phyloP scores from a whole-genome alignment of 345 rosid species.

The Populus ilicifolia region DNA sequence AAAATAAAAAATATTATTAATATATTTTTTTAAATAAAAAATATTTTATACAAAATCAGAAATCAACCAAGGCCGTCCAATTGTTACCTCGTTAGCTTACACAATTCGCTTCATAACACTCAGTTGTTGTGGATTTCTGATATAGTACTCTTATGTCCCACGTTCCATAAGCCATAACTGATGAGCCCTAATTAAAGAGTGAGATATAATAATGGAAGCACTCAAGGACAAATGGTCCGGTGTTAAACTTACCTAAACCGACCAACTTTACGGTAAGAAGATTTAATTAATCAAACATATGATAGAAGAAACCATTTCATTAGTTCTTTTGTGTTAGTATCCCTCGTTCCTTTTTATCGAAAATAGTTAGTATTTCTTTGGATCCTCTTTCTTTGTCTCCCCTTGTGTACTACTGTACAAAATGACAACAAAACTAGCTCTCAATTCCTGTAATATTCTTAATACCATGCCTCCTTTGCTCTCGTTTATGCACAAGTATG shows the following conservation, averaged over 20 bases:
- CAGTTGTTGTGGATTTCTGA: not conserved
- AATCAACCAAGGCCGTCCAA: conserved; percentile 1
- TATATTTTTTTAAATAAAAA: too few relatives aligned
- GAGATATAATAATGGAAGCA: conserved; percentile 5
- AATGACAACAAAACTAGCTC: conserved; percentile 4
- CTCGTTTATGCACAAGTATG: conserved; percentile 1
- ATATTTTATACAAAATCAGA: not conserved
- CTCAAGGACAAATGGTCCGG: conserved; percentile 31
- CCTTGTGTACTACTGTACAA: not conserved
- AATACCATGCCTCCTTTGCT: not conserved
- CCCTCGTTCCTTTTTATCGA: conserved; percentile 5
- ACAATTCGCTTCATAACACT: not conserved
- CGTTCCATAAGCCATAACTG: not conserved
- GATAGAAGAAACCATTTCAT: not conserved
- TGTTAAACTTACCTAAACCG: conserved; percentile 43
- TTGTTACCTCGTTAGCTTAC: not conserved
- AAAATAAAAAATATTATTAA: too few relatives aligned
- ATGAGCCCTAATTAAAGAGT: not conserved
- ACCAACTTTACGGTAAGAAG: conserved; percentile 20
- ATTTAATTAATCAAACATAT: not conserved
- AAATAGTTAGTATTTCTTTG: conserved; percentile 18
- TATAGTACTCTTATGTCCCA: not conserved
- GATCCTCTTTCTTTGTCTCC: conserved; percentile 30
- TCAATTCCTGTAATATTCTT: not conserved
- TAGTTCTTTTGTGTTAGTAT: conserved; percentile 13